Conservation (phyloP, 148 eudicot genomes). For the Vaccinium macrocarpon region DNA sequence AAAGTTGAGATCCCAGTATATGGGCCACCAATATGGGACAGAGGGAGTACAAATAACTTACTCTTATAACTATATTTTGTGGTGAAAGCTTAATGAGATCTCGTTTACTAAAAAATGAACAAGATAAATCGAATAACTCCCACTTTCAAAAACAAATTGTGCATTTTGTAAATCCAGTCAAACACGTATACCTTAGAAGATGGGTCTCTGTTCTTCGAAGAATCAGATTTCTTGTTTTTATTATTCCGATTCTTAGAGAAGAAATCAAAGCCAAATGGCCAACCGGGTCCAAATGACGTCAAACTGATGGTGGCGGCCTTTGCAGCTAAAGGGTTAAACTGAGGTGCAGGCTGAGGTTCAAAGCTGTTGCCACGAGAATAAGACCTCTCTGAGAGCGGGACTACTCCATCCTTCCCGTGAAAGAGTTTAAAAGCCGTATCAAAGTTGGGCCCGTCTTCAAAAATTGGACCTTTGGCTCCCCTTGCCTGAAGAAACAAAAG, state of each 20-base stretch:
- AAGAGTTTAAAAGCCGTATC: constrained; percentile 71
- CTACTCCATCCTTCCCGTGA: constrained; percentile 79
- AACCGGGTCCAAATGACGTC: constrained; percentile 75
- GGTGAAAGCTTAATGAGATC: background rate
- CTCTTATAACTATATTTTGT: background rate
- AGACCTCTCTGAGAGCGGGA: constrained; percentile 54
- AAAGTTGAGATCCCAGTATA: background rate
- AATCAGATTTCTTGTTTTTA: constrained; percentile 45
- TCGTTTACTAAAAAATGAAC: background rate
- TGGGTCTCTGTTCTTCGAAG: constrained; percentile 35
- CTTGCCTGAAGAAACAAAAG: constrained; percentile 31
- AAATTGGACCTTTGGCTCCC: constrained; percentile 75
- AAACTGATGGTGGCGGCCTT: constrained; percentile 76
- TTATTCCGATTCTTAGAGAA: constrained; percentile 47
- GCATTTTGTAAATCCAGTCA: background rate
- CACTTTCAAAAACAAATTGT: background rate
- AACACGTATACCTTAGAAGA: constrained; percentile 37
- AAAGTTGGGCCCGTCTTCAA: constrained; percentile 83
- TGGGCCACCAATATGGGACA: background rate
- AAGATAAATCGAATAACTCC: background rate
- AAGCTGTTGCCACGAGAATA: constrained; percentile 23
- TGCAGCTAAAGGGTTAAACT: constrained; percentile 65
- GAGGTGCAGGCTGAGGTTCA: constrained; percentile 31
- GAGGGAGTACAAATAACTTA: background rate
- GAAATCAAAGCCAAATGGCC: constrained; percentile 61